phyloP scores from a whole-genome alignment of 2,329 filamentous ascomycete species.

The Cladosporium velox region DNA sequence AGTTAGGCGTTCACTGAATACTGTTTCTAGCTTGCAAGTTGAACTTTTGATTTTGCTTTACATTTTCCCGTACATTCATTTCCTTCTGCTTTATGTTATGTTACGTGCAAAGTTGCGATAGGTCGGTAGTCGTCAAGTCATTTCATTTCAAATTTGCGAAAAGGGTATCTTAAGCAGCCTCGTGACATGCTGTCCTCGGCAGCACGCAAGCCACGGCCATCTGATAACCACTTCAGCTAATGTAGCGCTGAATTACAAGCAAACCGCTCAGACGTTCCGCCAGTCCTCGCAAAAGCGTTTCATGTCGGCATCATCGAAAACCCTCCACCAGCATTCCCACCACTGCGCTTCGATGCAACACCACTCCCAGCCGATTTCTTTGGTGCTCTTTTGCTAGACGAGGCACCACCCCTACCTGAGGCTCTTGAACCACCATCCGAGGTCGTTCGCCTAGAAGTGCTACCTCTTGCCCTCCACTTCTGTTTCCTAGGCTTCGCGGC shows the following conservation, averaged over 20 bases:
- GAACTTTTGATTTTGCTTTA: not conserved
- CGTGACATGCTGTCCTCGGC: not conserved
- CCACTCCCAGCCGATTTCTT: not conserved
- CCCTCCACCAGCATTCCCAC: not conserved
- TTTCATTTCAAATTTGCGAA: not conserved
- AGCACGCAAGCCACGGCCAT: no score
- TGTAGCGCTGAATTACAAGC: not conserved
- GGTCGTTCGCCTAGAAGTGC: conserved; percentile 3
- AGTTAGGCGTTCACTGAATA: not conserved
- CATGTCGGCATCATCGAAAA: conserved; percentile 20
- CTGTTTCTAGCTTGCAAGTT: not conserved
- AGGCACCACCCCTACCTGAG: conserved; percentile 6
- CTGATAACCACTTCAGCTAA: no score
- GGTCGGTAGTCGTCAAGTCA: not conserved
- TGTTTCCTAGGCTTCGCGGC: conserved; percentile 15
- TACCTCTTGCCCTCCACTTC: conserved; percentile 12
- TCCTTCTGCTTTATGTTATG: not conserved
- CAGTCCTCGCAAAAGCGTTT: not conserved
- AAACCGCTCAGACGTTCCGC: not conserved
- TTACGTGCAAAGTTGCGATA: not conserved
- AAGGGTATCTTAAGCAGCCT: not conserved
- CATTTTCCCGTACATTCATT: not conserved
- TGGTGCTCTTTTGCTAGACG: not conserved
- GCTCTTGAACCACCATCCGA: conserved; percentile 6
- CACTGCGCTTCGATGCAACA: not conserved